Base-by-base conservation (phyloP, 2,329 filamentous ascomycete species). In the Nothopassalora personata region DNA sequence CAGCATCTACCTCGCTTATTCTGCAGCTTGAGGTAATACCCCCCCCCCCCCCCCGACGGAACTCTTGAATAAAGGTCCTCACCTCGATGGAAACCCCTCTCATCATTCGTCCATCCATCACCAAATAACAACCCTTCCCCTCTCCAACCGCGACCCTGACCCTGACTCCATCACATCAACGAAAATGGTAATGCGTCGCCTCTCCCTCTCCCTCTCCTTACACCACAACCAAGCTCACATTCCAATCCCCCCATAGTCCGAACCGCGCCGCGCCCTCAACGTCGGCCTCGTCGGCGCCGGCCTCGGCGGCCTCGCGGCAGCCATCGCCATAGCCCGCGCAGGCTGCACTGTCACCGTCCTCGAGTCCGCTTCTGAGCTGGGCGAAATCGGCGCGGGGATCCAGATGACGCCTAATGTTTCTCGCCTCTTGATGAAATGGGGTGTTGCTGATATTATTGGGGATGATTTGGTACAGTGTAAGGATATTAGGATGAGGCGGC, bases 261-360 rank as follows among this genome's bases (percentile, higher is more conserved):
- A 5, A 34, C 6, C 10, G 19, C 49, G 49, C 10, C 49, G 49
- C 10, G 5, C 53, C 46, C 53, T 64, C 33, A 55, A 57, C 30
- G 56, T 66, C 45, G 64, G 63, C 13, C 59, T 67, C 43, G 45
- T 58, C 9, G 74, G 74, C 31, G 73, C 71, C 4, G 74, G 74
- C 18, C 68, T 76, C 27, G 75, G 74, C 30, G 75, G 75, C 8
- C 66, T 76, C 15, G 72, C 75, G 18, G 74, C 75, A 33, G 73
- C 74, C 18, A 76, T 76, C 59, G 71, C 73, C 19, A 68, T 76
- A 5, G 66, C 70, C 28, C 64, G 68, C 33, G 68, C 70, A 49
- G 72, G 72, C 7, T 68, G 65, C 19, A 62, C 66, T 10, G 73
- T 76, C 4, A 76, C 73, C 0, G 67, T 76, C 9, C 69, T 77